Percentiles rank a stretch among this genome's conserved stretches.
phyloP scores from a whole-genome alignment of 148 eudicot species.

The Polygonum maritimum region DNA sequence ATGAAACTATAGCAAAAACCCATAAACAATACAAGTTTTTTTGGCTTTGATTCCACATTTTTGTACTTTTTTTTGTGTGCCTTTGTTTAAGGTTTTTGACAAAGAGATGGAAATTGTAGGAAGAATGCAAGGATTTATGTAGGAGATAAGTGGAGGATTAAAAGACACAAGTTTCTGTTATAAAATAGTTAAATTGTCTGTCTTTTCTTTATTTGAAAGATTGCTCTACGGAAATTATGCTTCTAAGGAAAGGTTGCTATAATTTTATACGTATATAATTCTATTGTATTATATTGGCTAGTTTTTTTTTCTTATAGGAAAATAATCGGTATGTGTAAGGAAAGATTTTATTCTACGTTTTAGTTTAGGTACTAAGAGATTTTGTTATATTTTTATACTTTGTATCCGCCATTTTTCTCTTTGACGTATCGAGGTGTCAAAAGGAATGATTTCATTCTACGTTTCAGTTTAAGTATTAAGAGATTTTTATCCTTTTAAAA shows the following conservation, averaged over 20 bases:
- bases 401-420: no score
- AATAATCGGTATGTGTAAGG: background rate
- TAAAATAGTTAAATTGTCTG: background rate
- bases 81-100: background rate
- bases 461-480: background rate
- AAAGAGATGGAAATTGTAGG: background rate
- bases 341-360: background rate
- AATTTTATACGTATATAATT: background rate
- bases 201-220: slow-evolving; percentile 1
- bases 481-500: background rate
- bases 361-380: background rate
- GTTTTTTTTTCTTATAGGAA: background rate
- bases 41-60: background rate
- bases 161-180: background rate
- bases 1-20: background rate
- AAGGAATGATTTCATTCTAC: background rate
- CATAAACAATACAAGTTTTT: background rate
- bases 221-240: background rate
- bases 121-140: background rate
- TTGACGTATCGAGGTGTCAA: no score
- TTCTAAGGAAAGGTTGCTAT: background rate
- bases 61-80: background rate
- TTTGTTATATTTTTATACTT: no score
- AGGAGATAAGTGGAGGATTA: background rate
- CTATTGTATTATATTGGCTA: background rate